Base-by-base conservation (phyloP, 1,139 yeast genomes). In the Entelexis sorbosivorans region DNA sequence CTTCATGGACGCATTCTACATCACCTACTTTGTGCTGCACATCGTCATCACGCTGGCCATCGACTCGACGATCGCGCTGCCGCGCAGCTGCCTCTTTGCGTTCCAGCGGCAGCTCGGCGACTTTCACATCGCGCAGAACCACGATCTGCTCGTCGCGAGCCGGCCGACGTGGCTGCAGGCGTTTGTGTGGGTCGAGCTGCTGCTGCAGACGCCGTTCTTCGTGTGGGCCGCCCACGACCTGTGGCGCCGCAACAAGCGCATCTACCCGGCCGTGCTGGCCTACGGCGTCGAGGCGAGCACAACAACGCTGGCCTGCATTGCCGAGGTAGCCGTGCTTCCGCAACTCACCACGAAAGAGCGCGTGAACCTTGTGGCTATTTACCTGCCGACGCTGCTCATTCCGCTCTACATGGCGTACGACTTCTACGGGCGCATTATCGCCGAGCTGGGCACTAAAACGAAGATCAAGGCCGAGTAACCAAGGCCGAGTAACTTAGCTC, bases 191-290 rank as follows among this genome's bases (percentile, higher is more conserved):
- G 64, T 86, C 48, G 97, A 89, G 65, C 59, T 88, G 48, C 52
- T 79, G 3, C 74, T 83, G 61, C 97, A 89, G 66, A 66, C 83
- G 49, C 97, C 97, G 0, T 71, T 83, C 31, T 89, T 89, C 65
- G 63, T 82, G 48, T 63, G 69, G 51, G 82, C 70, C 1, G 64
- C 67, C 11, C 10, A 31, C 28, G 59, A 56, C 26, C 52, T 60
- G 24, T 11, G 40, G 33, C 26, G 38, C 50, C 51, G 52, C 16
- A 51, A 61, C 45, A 62, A 65, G 39, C 62, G 65, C 24, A 67
- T 76, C 16, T 78, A 76, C 60, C 73, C 78, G 14, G 73, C 72
- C 64, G 66, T 78, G 59, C 65, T 80, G n/a, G 63, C 81, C 14
- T 86, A 86, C 63, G 93, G 87, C 5, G 76, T 83, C 61, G 86